Percentiles rank a stretch among this genome's conserved stretches.
Evolutionary conservation across 768 basidiomycete species (phyloP).

Genomic region (Russula olivacea): DNA sequence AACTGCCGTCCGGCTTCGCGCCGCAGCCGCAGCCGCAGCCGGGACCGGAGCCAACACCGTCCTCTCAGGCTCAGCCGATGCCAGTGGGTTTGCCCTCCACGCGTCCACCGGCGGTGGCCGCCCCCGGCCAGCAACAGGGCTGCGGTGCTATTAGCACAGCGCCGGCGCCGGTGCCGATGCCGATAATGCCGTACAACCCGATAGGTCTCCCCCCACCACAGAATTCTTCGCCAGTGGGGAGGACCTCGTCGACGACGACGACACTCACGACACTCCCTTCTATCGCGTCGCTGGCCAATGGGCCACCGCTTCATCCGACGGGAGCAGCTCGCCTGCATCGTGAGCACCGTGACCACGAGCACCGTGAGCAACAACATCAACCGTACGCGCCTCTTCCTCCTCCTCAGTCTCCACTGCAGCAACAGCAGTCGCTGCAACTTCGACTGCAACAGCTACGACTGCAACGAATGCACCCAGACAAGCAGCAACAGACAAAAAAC

Average conservation of each 20-base stretch:
- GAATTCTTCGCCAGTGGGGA: not conserved
- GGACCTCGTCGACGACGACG: not conserved
- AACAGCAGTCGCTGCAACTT: slow-evolving; percentile 19
- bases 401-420: slow-evolving; percentile 20
- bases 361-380: slow-evolving; percentile 17
- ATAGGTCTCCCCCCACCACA: slow-evolving; percentile 12
- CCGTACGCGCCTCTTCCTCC: slow-evolving; percentile 22
- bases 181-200: slow-evolving; percentile 12
- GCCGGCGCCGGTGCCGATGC: slow-evolving; percentile 1
- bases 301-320: slow-evolving; percentile 3
- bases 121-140: not conserved
- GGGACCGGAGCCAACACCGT: slow-evolving; percentile 4
- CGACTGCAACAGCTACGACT: slow-evolving; percentile 6
- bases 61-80: slow-evolving; percentile 3
- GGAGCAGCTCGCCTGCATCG: slow-evolving; percentile 15
- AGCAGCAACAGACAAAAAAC: slow-evolving; percentile 25
- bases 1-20: slow-evolving; percentile 16
- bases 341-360: slow-evolving; percentile 2
- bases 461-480: slow-evolving; percentile 12
- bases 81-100: not conserved
- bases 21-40: slow-evolving; percentile 4
- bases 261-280: slow-evolving; percentile 4
- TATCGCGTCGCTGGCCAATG: slow-evolving; percentile 13
- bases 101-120: not conserved
- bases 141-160: slow-evolving; percentile 1